A percentile compares a stretch with the other conserved stretches of the same genome.
phyloP scores from a whole-genome alignment of 306 rosid genomes.

The Rosa persica region DNA sequence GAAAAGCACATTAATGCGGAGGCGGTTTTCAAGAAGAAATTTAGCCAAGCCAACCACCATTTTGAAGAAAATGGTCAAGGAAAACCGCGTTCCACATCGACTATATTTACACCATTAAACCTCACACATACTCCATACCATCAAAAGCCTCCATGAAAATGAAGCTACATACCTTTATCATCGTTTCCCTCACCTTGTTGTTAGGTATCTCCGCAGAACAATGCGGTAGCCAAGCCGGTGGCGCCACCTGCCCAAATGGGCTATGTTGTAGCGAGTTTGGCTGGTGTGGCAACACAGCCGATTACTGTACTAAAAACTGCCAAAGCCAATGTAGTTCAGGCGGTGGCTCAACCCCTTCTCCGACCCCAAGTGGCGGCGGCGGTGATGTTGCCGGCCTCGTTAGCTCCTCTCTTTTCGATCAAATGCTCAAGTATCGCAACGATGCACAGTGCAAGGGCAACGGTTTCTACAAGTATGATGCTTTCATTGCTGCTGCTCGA shows the following conservation, averaged over 20 bases:
- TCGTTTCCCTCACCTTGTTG: constrained; percentile 3
- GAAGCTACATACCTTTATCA: background rate
- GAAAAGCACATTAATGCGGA: background rate
- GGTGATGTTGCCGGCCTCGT: constrained; percentile 31
- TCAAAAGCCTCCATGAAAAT: background rate
- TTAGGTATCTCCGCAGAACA: constrained; percentile 19
- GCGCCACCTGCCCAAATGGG: constrained; percentile 11
- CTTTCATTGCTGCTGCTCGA: constrained; percentile 53
- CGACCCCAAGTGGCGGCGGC: background rate
- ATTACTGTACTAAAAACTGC: background rate
- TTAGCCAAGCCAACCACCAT: background rate
- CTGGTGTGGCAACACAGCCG: constrained; percentile 26
- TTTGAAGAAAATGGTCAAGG: background rate
- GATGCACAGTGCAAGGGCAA: constrained; percentile 30
- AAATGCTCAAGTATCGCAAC: constrained; percentile 47
- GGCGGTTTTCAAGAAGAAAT: background rate
- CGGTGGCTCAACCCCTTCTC: constrained; percentile 1
- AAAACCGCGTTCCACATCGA: background rate
- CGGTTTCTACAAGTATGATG: constrained; percentile 60
- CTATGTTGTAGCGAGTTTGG: constrained; percentile 29
- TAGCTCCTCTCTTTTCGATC: constrained; percentile 35
- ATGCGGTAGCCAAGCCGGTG: constrained; percentile 31
- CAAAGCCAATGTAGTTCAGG: constrained; percentile 29
- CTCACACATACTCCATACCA: background rate
- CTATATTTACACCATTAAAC: background rate